Evolutionary conservation across 352 stramenopile species (phyloP).

Genomic region (Phytophthora agathidicida): DNA sequence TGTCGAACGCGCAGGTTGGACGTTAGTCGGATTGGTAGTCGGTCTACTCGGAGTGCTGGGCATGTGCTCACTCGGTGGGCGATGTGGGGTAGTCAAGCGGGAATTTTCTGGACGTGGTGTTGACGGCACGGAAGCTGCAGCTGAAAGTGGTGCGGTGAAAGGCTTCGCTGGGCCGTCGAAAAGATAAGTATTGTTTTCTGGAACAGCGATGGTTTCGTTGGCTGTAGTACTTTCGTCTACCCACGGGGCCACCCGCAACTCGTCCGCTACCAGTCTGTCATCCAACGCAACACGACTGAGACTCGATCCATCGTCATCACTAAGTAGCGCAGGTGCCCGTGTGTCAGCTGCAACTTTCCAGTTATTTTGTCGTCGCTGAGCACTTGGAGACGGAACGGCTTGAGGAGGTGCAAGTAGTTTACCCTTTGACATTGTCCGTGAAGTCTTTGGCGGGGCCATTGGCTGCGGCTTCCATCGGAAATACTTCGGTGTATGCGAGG

Average conservation of each 20-base stretch:
- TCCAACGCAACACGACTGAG: neutral
- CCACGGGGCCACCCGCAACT: constrained; percentile 20
- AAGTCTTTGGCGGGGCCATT: constrained; percentile 11
- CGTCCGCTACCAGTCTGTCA: neutral
- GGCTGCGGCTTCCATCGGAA: constrained; percentile 63
- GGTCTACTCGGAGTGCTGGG: neutral
- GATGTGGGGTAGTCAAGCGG: neutral
- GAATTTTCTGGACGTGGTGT: constrained; percentile 17
- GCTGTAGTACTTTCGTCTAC: constrained; percentile 6
- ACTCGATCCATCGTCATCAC: constrained; percentile 5
- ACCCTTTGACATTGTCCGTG: neutral
- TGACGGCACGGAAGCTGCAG: constrained; percentile 3
- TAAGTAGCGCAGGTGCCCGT: neutral
- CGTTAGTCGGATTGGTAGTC: neutral
- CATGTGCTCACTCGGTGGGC: neutral
- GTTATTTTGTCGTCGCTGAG: constrained; percentile 27
- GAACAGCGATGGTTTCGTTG: constrained; percentile 10
- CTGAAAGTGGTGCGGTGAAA: neutral
- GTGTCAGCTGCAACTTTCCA: constrained; percentile 10
- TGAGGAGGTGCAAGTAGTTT: constrained; percentile 12
- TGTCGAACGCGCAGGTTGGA: neutral
- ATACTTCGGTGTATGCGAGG: constrained; percentile 62
- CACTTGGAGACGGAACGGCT: constrained; percentile 24
- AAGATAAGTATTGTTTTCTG: constrained; percentile 27
- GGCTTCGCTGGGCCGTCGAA: constrained; percentile 31